Evolutionary conservation across 2,329 filamentous ascomycete species (phyloP).

Genomic region (Ascosphaera acerosa): DNA sequence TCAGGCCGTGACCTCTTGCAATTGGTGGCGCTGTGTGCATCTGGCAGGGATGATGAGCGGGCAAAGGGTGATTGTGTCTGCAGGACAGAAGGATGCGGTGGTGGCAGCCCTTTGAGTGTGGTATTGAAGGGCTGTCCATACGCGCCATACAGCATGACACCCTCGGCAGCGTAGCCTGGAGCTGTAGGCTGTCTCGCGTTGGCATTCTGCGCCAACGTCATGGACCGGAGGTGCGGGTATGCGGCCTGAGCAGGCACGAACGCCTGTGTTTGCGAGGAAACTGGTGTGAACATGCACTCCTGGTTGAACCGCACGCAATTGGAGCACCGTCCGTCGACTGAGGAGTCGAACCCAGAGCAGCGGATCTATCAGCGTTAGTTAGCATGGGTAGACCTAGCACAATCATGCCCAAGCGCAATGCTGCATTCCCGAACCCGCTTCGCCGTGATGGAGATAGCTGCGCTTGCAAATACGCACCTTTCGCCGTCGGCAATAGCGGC

Average conservation of each 20-base stretch:
- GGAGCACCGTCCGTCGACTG: constrained; percentile 43
- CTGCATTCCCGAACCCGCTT: background rate
- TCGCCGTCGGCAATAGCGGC: constrained; percentile 25
- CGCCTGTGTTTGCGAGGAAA: constrained; percentile 42
- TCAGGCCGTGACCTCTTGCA: too few relatives aligned
- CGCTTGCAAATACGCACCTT: constrained; percentile 22
- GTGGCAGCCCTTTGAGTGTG: constrained; percentile 7
- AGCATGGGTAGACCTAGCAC: background rate
- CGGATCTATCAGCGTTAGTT: constrained; percentile 30
- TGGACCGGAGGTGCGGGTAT: constrained; percentile 28
- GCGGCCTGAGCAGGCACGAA: constrained; percentile 49
- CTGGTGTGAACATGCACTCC: constrained; percentile 53
- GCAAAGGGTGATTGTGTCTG: background rate
- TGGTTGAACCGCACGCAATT: constrained; percentile 52
- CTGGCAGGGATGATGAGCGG: too few relatives aligned
- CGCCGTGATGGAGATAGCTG: too few relatives aligned
- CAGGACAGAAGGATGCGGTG: constrained; percentile 10
- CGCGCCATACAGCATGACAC: constrained; percentile 22
- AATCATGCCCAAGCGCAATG: background rate
- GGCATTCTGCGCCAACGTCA: too few relatives aligned
- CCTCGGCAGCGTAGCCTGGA: constrained; percentile 12
- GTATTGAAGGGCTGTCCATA: constrained; percentile 25
- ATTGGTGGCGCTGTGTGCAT: too few relatives aligned
- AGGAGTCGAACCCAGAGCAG: constrained; percentile 49
- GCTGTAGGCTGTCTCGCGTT: too few relatives aligned